Percentiles rank a stretch among this genome's conserved stretches.
These are phyloP conservation scores for Neofusicoccum cordaticola DNA, from an alignment of 2,329 filamentous ascomycete genomes.

Conservation along the genomic window DNA sequence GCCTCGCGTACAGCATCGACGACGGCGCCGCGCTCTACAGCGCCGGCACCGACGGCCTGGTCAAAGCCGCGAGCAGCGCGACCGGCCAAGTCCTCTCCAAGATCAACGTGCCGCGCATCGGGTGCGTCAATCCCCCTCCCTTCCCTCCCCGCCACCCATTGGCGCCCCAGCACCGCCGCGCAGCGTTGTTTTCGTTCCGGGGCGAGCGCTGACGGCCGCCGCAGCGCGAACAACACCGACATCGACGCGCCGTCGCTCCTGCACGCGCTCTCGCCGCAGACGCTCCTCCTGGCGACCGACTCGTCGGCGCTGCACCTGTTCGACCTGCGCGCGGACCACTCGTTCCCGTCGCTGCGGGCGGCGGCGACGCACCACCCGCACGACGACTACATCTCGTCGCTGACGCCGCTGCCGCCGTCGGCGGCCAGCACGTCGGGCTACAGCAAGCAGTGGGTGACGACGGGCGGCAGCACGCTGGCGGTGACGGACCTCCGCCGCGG, in stretches of 20 bases:
- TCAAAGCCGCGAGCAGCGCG: slow-evolving; percentile 58
- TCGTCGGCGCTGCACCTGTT: slow-evolving; percentile 84
- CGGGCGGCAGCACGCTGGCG: slow-evolving; percentile 84
- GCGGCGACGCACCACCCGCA: slow-evolving; percentile 82
- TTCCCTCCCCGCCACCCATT: not conserved
- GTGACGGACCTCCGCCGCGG: slow-evolving; percentile 86
- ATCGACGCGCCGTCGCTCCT: slow-evolving; percentile 77
- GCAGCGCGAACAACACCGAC: slow-evolving; percentile 30
- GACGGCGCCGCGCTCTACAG: slow-evolving; percentile 70
- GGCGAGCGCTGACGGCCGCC: not conserved
- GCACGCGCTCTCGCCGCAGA: slow-evolving; percentile 81
- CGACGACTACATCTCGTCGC: slow-evolving; percentile 85
- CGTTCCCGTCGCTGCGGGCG: slow-evolving; percentile 59
- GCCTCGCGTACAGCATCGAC: slow-evolving; percentile 74
- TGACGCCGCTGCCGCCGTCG: slow-evolving; percentile 78
- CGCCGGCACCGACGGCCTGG: slow-evolving; percentile 61
- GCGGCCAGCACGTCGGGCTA: slow-evolving; percentile 81
- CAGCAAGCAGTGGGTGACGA: slow-evolving; percentile 92
- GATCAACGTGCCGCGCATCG: slow-evolving; percentile 65
- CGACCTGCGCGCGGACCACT: slow-evolving; percentile 63
- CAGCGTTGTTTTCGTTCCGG: not conserved
- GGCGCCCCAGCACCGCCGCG: slow-evolving; percentile 24
- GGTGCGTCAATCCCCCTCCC: slow-evolving; percentile 24
- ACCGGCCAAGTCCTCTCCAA: slow-evolving; percentile 74
- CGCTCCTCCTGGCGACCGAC: slow-evolving; percentile 84